Base-by-base conservation (phyloP, 768 basidiomycete genomes). In the Tylopilus balloui region DNA sequence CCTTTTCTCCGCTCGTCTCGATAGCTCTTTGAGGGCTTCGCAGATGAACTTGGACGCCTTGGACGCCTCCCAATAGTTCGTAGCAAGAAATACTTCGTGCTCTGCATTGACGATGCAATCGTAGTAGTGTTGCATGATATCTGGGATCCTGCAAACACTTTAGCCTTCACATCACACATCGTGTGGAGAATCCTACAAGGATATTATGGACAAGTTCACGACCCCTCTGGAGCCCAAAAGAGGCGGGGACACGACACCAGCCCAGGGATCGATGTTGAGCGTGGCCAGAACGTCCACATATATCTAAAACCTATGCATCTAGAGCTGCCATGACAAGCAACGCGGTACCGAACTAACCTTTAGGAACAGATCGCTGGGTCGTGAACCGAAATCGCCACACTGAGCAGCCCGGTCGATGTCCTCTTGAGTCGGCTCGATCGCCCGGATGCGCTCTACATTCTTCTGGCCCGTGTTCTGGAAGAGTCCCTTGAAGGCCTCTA, bases 91-190 rank as follows among this genome's bases (percentile, higher is more conserved):
- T 14, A 86, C 75, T 67, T 87, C 84, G 32, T 77, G 69, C 57
- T 83, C 68, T 9, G 84, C 84, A 25, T 72, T 69, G 20, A 81
- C 73, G 45, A 87, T 84, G 41, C 79, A 71, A 41, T 81, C 77
- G 17, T 76, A 72, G 66, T 84, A 83, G 58, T 87, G 85, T 45
- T 76, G 73, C 74, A 86, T 83, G 55, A 86, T 87, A 57, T 87
- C 86, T 0, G 86, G 83, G 38, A 86, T 81, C 36, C 76, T 79
- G 51, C 8, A 50, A 31, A 44, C 12, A 19, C 13, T 31, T 64
- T 8, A 59, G 56, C 17, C 25, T 32, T 25, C 19, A 43, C 7
- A 50, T 53, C 44, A 19, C 36, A 43, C 23, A 2, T 40, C 21
- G 6, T 25, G 14, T 23, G 9, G 21, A 21, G 12, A 39, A 39